Conservation (phyloP, 2,329 filamentous ascomycete genomes). For the Dothistroma pini region DNA sequence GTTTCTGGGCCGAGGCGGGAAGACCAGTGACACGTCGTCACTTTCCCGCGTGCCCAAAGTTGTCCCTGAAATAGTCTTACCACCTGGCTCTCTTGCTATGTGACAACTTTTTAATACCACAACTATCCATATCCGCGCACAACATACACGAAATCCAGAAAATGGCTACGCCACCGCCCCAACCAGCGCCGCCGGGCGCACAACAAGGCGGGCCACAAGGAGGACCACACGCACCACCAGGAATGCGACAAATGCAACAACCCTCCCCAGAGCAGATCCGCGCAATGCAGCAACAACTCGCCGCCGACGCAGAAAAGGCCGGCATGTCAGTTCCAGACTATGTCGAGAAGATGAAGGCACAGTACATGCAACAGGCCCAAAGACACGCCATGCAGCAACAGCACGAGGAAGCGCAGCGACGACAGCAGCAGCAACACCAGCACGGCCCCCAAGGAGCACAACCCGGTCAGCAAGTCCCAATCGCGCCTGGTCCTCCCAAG, state of each 20-base stretch:
- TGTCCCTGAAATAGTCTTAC: neutral
- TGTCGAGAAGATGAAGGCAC: slow-evolving; percentile 53
- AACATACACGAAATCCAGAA: neutral
- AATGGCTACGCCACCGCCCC: neutral
- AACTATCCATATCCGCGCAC: neutral
- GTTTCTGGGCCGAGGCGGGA: neutral
- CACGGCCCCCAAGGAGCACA: slow-evolving; percentile 41
- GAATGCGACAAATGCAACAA: slow-evolving; percentile 42
- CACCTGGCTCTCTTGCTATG: neutral
- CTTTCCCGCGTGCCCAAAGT: neutral
- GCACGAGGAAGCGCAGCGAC: slow-evolving; percentile 36
- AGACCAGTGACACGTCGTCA: neutral
- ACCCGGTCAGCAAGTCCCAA: slow-evolving; percentile 59
- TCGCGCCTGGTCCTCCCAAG: slow-evolving; percentile 76
- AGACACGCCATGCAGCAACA: slow-evolving; percentile 34
- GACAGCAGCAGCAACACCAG: slow-evolving; percentile 32
- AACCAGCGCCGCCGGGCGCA: slow-evolving; percentile 6
- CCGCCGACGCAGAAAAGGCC: slow-evolving; percentile 74
- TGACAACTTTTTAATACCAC: neutral
- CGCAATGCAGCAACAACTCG: slow-evolving; percentile 77
- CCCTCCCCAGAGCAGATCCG: slow-evolving; percentile 82
- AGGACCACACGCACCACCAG: neutral
- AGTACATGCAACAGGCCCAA: slow-evolving; percentile 56
- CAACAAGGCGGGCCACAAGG: slow-evolving; percentile 1
- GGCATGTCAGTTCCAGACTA: slow-evolving; percentile 85